Percentiles rank a stretch among this genome's conserved stretches.
Evolutionary conservation across 345 rosid species (phyloP).

Genomic region (Carallia brachiata): DNA sequence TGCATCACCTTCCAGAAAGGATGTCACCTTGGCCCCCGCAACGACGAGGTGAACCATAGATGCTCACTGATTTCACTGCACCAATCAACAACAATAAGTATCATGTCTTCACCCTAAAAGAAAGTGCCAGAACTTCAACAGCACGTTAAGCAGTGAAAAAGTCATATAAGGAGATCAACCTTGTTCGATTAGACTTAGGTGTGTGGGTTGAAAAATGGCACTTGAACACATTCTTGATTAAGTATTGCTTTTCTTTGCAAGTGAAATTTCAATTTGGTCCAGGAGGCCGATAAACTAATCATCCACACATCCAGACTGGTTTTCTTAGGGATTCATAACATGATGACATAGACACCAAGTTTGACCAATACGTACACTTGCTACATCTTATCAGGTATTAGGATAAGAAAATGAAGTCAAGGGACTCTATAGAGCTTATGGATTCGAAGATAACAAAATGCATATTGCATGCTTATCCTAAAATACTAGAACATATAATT

Average conservation of each 20-base stretch:
- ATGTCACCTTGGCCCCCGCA: slow-evolving; percentile 99
- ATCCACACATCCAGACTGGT: no score
- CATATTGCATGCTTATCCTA: no score
- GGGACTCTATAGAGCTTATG: no score
- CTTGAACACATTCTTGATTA: not conserved
- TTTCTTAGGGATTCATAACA: no score
- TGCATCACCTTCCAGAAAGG: slow-evolving; percentile 82
- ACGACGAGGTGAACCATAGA: slow-evolving; percentile 82
- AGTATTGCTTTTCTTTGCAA: not conserved
- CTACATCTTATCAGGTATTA: no score
- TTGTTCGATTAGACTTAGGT: not conserved
- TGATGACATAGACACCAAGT: no score
- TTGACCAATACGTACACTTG: no score
- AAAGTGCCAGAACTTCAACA: not conserved
- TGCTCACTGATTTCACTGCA: slow-evolving; percentile 75
- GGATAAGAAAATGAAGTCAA: no score
- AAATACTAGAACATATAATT: not conserved
- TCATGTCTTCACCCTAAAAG: not conserved
- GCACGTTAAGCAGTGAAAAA: not conserved
- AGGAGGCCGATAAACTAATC: no score
- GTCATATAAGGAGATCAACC: not conserved
- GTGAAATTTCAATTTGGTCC: no score
- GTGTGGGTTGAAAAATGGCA: not conserved
- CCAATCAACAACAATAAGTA: slow-evolving; percentile 13
- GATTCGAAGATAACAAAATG: no score